Evolutionary conservation across 768 basidiomycete species (phyloP).

Genomic region (Multifurca ochricompacta): DNA sequence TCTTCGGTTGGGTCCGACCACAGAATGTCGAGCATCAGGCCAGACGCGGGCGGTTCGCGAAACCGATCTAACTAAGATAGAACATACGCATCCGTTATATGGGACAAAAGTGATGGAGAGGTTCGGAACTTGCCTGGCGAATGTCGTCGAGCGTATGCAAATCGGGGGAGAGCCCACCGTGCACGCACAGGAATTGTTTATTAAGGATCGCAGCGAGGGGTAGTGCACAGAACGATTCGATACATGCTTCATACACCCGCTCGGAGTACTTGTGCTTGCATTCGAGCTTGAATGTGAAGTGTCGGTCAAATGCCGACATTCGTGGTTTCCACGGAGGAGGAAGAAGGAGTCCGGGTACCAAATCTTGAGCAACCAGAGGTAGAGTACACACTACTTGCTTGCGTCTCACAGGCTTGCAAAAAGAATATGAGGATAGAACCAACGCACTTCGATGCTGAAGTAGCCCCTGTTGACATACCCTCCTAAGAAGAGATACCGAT

Average conservation of each 20-base stretch:
- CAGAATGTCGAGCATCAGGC: conserved; percentile 96
- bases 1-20: conserved; percentile 99
- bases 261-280: conserved; percentile 99
- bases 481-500: conserved; percentile 65
- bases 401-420: neutral
- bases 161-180: conserved; percentile 94
- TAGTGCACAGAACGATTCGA: conserved; percentile 94
- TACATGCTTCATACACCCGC: conserved; percentile 92
- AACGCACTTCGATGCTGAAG: conserved; percentile 60
- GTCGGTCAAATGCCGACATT: conserved; percentile 96
- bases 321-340: conserved; percentile 95
- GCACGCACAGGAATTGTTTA: conserved; percentile 98
- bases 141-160: conserved; percentile 93
- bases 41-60: conserved; percentile 97
- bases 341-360: conserved; percentile 98
- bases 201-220: conserved; percentile 98
- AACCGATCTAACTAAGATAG: conserved; percentile 81
- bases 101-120: neutral
- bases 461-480: conserved; percentile 74
- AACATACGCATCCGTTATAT: conserved; percentile 2
- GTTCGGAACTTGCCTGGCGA: conserved; percentile 50
- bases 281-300: conserved; percentile 98
- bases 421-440: neutral
- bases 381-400: conserved; percentile 79
- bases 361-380: conserved; percentile 97